These are phyloP conservation scores for Salix purpurea DNA, from an alignment of 345 rosid species.

Conservation along the genomic window DNA sequence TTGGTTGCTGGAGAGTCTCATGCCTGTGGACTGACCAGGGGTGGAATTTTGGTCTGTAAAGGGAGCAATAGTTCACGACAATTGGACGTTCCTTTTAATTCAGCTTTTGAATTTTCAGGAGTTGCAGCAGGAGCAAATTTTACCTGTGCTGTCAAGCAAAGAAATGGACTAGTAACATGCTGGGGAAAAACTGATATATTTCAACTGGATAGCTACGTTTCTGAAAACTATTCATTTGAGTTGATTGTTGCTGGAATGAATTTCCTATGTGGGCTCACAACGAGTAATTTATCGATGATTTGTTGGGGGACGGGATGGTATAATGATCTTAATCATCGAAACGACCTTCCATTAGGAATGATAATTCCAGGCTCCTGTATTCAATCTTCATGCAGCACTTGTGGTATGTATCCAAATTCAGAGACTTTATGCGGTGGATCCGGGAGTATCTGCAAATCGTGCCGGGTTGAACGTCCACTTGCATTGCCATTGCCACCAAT, in stretches of 20 bases:
- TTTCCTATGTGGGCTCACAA: constrained; percentile 49
- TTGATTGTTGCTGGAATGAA: constrained; percentile 42
- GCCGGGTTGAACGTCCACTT: constrained; percentile 42
- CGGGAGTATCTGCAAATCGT: constrained; percentile 47
- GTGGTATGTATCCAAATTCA: constrained; percentile 49
- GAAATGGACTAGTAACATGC: constrained; percentile 42
- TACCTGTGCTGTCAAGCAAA: constrained; percentile 39
- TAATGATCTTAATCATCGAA: constrained; percentile 5
- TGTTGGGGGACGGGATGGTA: constrained; percentile 59
- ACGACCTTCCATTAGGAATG: constrained; percentile 29
- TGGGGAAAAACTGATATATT: constrained; percentile 42
- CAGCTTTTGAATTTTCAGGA: constrained; percentile 42
- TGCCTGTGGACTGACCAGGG: constrained; percentile 43
- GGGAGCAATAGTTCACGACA: constrained; percentile 40
- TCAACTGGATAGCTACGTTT: constrained; percentile 6
- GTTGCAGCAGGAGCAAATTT: constrained; percentile 40
- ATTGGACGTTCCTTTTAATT: constrained; percentile 33
- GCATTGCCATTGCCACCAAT: constrained; percentile 40
- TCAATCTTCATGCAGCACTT: constrained; percentile 32
- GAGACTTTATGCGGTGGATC: constrained; percentile 44
- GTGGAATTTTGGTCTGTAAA: constrained; percentile 41
- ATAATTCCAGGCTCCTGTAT: constrained; percentile 59
- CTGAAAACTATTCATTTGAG: constrained; percentile 36
- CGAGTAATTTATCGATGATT: constrained; percentile 37
- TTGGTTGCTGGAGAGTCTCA: constrained; percentile 49